Base-by-base conservation (phyloP, 2,329 filamentous ascomycete species). In the Aureobasidium subglaciale region DNA sequence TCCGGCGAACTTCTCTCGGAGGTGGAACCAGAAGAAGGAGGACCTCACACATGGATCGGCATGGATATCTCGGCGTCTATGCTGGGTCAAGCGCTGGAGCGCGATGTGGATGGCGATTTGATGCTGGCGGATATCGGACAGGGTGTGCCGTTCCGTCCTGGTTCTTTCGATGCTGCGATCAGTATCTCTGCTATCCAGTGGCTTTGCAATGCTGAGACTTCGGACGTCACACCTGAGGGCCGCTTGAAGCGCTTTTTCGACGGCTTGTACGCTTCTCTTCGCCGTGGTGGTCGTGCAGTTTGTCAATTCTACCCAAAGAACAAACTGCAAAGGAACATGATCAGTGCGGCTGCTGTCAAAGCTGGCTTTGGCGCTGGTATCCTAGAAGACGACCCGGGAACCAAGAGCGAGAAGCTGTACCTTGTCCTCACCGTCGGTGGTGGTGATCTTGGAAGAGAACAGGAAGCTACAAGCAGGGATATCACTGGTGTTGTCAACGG, bases 251-350 rank as follows among this genome's bases (percentile, higher is more conserved):
- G 92, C 41, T 99, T 99, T 68, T 99, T 99, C 71, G 90, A 95
- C 65, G 90, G 90, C 0, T 73, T 99, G 1, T 99, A 97, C 71
- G 87, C 90, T 0, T 85, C 84, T 58, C 73, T 99, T 60, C 83
- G 85, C 60, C 78, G 93, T 18, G 93, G 93, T 5, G 93, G 90
- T 1, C 81, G 90, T 34, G 93, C 93, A 0, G 92, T 60, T 34
- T 96, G 91, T 68, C 93, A 99, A 67, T 99, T 99, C 71, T 99
- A 99, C 70, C 93, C 93, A 2, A 96, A 96, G 74, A 97, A 99
- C 69, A 87, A 95, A 63, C 78, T 82, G 60, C 93, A 99, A 74
- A 83, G 91, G 66, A 84, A 81, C 66, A 96, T 99, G 91, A 95
- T 99, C 63, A 89, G 86, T 50, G 80, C 82, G 58, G 93, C 93